These are phyloP conservation scores for Hypholoma fasciculare DNA, from an alignment of 768 basidiomycete species.

Conservation along the genomic window DNA sequence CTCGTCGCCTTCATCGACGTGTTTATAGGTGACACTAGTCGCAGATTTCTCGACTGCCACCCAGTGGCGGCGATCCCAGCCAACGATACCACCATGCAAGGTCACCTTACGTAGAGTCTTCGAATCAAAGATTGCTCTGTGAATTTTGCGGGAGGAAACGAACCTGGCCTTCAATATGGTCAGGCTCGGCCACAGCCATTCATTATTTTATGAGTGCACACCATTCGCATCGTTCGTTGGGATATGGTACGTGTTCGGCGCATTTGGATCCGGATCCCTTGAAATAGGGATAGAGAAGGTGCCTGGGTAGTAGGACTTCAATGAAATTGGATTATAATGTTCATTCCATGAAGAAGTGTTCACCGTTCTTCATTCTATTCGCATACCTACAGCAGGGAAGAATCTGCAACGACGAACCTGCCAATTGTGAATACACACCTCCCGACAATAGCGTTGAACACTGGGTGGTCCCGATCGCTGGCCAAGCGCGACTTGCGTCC, in stretches of 20 bases:
- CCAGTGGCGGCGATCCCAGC: conserved; percentile 63
- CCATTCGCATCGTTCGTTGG: conserved; percentile 52
- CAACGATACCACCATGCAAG: conserved; percentile 55
- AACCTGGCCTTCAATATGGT: neutral
- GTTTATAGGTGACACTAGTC: conserved; percentile 52
- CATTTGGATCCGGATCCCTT: conserved; percentile 40
- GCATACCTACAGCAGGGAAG: conserved; percentile 38
- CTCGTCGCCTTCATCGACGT: conserved; percentile 51
- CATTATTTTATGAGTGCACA: conserved; percentile 8
- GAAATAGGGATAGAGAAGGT: conserved; percentile 56
- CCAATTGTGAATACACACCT: conserved; percentile 18
- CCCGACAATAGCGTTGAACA: conserved; percentile 42
- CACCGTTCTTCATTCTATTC: conserved; percentile 52
- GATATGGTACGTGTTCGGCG: conserved; percentile 48
- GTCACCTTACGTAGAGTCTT: conserved; percentile 40
- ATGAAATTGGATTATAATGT: neutral
- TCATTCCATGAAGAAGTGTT: neutral
- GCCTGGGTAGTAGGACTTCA: conserved; percentile 26
- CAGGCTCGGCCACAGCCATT: neutral
- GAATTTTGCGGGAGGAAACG: neutral
- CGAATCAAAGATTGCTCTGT: neutral
- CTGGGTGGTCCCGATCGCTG: conserved; percentile 47
- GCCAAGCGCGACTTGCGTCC: conserved; percentile 33
- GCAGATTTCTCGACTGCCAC: conserved; percentile 40
- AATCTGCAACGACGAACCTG: neutral